Conservation (phyloP, 441 rosid species). For the Kokia cookei region DNA sequence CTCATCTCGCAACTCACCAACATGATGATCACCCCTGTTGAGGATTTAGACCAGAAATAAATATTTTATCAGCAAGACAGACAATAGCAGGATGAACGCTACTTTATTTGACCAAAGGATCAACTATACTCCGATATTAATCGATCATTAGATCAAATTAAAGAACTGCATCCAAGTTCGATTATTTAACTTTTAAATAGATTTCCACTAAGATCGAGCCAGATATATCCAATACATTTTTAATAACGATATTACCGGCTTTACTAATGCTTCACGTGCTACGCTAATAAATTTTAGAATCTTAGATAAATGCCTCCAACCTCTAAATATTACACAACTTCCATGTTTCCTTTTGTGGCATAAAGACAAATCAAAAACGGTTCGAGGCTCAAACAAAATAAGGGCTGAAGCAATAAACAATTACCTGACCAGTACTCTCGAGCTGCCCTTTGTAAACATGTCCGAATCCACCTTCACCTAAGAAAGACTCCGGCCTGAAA, state of each 20-base stretch:
- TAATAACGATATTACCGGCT: neutral
- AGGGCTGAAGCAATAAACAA: neutral
- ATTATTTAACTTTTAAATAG: neutral
- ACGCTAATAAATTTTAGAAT: neutral
- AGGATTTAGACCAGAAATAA: neutral
- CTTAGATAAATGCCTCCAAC: neutral
- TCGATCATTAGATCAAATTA: neutral
- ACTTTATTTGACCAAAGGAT: slow-evolving; percentile 1
- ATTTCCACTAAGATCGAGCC: neutral
- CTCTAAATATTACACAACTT: neutral
- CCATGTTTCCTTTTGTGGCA: neutral
- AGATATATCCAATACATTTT: neutral
- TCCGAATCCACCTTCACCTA: slow-evolving; percentile 99
- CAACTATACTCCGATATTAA: neutral
- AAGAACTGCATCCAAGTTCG: neutral
- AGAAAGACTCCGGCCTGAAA: slow-evolving; percentile 83
- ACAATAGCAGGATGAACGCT: neutral
- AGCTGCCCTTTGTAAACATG: slow-evolving; percentile 88
- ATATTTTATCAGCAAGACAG: neutral
- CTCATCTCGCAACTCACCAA: neutral
- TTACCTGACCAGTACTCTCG: slow-evolving; percentile 91
- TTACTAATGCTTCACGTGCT: neutral
- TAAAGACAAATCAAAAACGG: neutral
- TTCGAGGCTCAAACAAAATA: too few species aligned
- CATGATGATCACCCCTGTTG: neutral